Conservation (phyloP, 225 moss, liverwort and hornwort genomes). For the Pleurozium schreberi region DNA sequence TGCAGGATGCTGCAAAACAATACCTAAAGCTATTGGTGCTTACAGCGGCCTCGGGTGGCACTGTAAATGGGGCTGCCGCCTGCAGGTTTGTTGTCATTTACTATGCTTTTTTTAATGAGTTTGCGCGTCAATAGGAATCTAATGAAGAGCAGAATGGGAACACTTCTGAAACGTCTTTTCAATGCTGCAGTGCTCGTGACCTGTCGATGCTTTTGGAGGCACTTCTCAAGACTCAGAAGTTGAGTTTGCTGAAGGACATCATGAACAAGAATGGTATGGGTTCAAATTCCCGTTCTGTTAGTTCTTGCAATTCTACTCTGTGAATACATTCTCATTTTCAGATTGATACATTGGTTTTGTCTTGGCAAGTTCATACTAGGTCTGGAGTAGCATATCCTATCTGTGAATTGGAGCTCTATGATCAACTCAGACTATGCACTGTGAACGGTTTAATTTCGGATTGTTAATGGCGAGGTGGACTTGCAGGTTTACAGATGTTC, state of each 20-base stretch:
- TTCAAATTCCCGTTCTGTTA: neutral
- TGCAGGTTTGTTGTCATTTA: constrained; percentile 48
- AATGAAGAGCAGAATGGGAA: neutral
- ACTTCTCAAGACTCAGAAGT: constrained; percentile 59
- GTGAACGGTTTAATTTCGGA: neutral
- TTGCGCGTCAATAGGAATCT: neutral
- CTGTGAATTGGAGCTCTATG: neutral
- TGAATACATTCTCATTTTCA: neutral
- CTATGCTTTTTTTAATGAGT: neutral
- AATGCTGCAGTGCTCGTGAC: constrained; percentile 59
- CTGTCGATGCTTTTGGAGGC: constrained; percentile 77
- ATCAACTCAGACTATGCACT: neutral
- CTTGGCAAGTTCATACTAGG: neutral
- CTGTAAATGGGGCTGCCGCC: constrained; percentile 52
- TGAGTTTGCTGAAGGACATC: constrained; percentile 58
- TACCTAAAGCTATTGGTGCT: constrained; percentile 73
- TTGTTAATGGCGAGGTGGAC: neutral
- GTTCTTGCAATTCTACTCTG: neutral
- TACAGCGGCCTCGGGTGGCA: constrained; percentile 59
- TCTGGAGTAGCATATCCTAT: neutral
- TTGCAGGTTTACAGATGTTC: constrained; percentile 71
- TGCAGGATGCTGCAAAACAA: constrained; percentile 72
- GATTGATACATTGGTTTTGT: neutral
- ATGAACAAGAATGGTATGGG: constrained; percentile 66
- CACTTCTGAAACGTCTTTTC: neutral